Conservation (phyloP, 192 early-diverging fungal species). For the Phlyctochytrium arcticum region DNA sequence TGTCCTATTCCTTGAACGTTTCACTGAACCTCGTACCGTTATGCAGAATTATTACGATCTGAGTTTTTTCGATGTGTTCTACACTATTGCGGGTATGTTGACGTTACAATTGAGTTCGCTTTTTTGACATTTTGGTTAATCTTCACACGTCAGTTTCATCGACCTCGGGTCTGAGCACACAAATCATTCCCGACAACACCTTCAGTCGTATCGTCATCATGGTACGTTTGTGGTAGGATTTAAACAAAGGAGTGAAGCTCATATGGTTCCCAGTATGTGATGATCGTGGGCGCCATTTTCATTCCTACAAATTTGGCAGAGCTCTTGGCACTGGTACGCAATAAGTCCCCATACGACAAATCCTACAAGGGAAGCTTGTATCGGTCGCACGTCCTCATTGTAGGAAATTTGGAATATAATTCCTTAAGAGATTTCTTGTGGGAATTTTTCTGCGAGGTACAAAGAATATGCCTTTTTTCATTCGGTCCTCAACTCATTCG, state of each 20-base stretch:
- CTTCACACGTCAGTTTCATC: too few species aligned
- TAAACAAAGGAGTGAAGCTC: too few species aligned
- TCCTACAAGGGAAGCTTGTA: conserved; percentile 34
- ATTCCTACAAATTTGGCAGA: conserved; percentile 63
- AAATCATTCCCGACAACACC: conserved; percentile 52
- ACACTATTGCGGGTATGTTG: conserved; percentile 22
- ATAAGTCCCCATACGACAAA: conserved; percentile 55
- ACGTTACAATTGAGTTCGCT: conserved; percentile 7
- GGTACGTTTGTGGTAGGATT: neutral
- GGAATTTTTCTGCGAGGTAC: conserved; percentile 70
- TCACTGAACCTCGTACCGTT: conserved; percentile 4
- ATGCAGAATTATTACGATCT: conserved; percentile 27
- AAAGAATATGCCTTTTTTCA: neutral
- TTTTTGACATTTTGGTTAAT: conserved; percentile 12
- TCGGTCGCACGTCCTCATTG: conserved; percentile 59
- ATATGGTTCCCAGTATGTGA: too few species aligned
- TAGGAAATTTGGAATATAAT: conserved; percentile 56
- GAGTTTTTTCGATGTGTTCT: conserved; percentile 35
- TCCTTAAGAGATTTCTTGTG: conserved; percentile 64
- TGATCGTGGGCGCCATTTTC: conserved; percentile 69
- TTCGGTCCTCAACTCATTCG: neutral
- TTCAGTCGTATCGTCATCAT: conserved; percentile 28
- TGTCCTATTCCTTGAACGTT: conserved; percentile 51
- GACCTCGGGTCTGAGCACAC: conserved; percentile 63
- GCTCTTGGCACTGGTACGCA: conserved; percentile 56